Conservation (phyloP, 2,329 filamentous ascomycete species). For the Penicillium sp. region DNA sequence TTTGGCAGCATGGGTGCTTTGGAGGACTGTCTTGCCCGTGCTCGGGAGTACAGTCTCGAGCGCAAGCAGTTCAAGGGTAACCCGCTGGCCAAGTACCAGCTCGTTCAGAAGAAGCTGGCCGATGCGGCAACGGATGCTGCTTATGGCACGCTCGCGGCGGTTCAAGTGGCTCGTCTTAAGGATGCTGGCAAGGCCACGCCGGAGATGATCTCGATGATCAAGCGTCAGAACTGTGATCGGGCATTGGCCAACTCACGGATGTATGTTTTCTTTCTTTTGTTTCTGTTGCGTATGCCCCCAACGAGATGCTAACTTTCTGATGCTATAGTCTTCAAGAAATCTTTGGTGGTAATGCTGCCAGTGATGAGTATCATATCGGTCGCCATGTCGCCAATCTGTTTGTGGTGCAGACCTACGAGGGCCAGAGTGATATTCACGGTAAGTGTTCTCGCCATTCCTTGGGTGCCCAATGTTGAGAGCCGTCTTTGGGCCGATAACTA, state of each 20-base stretch:
- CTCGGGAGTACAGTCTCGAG: conserved; percentile 85
- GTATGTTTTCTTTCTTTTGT: conserved; percentile 39
- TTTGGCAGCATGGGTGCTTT: conserved; percentile 92
- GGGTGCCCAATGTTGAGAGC: conserved; percentile 28
- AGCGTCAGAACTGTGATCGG: conserved; percentile 94
- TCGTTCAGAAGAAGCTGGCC: conserved; percentile 96
- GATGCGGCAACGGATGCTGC: conserved; percentile 90
- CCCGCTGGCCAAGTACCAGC: conserved; percentile 91
- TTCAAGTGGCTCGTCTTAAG: conserved; percentile 90
- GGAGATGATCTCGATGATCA: conserved; percentile 97
- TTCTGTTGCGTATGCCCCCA: neutral
- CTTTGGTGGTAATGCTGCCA: conserved; percentile 97
- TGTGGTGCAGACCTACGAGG: conserved; percentile 97
- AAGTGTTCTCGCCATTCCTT: conserved; percentile 44
- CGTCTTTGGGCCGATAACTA: conserved; percentile 35
- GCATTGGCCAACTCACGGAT: conserved; percentile 76
- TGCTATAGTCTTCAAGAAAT: conserved; percentile 77
- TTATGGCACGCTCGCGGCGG: conserved; percentile 84
- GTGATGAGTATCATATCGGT: conserved; percentile 94
- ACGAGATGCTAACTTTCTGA: conserved; percentile 13
- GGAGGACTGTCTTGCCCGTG: conserved; percentile 82
- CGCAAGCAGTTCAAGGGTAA: conserved; percentile 96
- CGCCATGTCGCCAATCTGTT: conserved; percentile 95
- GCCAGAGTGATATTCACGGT: conserved; percentile 97
- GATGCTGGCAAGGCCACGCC: conserved; percentile 84